Base-by-base conservation (phyloP, 2,329 filamentous ascomycete species). In the Hawksworthiomyces lignivorus region DNA sequence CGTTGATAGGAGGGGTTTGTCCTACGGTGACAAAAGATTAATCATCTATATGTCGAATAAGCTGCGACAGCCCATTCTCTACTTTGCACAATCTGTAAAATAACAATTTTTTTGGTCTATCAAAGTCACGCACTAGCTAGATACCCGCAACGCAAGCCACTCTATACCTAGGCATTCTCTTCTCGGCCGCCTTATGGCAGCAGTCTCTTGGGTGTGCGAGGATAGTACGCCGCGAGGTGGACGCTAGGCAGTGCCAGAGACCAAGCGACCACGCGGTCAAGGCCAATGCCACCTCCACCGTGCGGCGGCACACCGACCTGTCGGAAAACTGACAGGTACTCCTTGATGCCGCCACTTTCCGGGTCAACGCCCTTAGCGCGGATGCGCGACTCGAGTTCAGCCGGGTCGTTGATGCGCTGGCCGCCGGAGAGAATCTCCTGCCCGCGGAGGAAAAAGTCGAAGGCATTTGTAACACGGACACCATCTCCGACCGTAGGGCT, bases 391-490 rank as follows among this genome's bases (percentile, higher is more conserved):
- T 87, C 81, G 12, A 97, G 75, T 65, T 84, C 75, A 31, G 70
- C 69, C 0, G 89, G 78, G 49, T 87, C 75, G 63, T 96, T 84
- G 52, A 96, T 86, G 75, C 89, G 86, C 65, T 96, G 89, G 7
- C 88, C 89, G 54, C 90, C 89, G 14, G 84, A 89, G 15, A 96
- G 75, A 46, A 96, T 90, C 64, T 96, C 90, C 62, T 97, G 89
- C 4, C 87, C 87, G 44, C 90, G 80, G 59, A 94, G 80, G 70
- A 96, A 94, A 56, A 94, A 87, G 63, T 95, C 88, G 53, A 73
- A 80, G 11, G 76, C 75, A 51, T 81, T 81, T 10, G 75, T 86
- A 7, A 46, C 42, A 7, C 29, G 29, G 6, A 36, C 35, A n/a
- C 31, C 36, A 14, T 33, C 35, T 9, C 46, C 45, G 49, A 87